phyloP scores from a whole-genome alignment of 1,284 basidiomycete species.

The Pseudozyma sp. region DNA sequence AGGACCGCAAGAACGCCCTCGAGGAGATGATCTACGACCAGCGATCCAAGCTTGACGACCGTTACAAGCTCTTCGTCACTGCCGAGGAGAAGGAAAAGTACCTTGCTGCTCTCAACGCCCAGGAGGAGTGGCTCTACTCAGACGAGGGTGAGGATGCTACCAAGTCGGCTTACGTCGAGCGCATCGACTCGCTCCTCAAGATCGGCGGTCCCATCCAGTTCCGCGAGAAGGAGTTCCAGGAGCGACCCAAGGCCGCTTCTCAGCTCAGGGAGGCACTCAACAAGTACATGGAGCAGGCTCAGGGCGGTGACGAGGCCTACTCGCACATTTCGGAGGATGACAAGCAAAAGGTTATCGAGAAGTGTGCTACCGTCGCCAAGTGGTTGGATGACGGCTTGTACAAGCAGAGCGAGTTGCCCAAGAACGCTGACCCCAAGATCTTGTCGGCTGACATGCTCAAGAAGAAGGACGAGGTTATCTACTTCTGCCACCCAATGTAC shows the following conservation, averaged over 20 bases:
- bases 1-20: conserved; percentile 68
- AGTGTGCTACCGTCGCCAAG: conserved; percentile 64
- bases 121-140: conserved; percentile 69
- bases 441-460: conserved; percentile 63
- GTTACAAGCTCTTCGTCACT: conserved; percentile 61
- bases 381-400: conserved; percentile 67
- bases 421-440: conserved; percentile 68
- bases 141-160: conserved; percentile 68
- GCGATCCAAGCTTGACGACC: conserved; percentile 67
- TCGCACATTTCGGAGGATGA: conserved; percentile 66
- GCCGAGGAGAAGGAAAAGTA: conserved; percentile 66
- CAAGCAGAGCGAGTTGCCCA: conserved; percentile 67
- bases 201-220: conserved; percentile 63
- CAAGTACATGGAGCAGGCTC: conserved; percentile 63
- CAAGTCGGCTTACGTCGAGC: conserved; percentile 65
- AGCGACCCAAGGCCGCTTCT: conserved; percentile 66
- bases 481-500: conserved; percentile 62
- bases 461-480: conserved; percentile 67
- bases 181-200: conserved; percentile 63
- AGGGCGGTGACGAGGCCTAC: conserved; percentile 66
- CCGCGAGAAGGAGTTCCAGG: conserved; percentile 64
- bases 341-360: conserved; percentile 68
- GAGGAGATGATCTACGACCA: conserved; percentile 69
- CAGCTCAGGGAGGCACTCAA: conserved; percentile 65
- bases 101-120: conserved; percentile 57